These are phyloP conservation scores for Prunus campanulata DNA, from an alignment of 306 rosid species.

Conservation along the genomic window DNA sequence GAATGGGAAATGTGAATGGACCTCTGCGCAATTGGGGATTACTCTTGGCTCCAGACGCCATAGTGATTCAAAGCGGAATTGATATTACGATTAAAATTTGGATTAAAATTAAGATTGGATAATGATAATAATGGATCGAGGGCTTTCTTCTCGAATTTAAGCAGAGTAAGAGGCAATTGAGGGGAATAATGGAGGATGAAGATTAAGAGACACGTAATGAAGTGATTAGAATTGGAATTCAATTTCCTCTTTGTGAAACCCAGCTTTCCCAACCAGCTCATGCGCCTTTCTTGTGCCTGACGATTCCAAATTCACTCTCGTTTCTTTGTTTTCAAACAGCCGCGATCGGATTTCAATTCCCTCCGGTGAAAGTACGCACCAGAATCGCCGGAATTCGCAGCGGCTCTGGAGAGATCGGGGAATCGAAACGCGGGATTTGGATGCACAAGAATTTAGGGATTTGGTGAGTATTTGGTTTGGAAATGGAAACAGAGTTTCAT, in stretches of 20 bases:
- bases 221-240: slow-evolving; percentile 73
- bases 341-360: not conserved
- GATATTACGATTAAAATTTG: slow-evolving; percentile 9
- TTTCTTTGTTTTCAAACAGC: slow-evolving; percentile 5
- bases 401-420: not conserved
- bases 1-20: slow-evolving; percentile 17
- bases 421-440: not conserved
- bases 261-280: slow-evolving; percentile 94
- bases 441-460: not conserved
- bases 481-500: not conserved
- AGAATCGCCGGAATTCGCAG: not conserved
- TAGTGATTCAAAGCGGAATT: slow-evolving; percentile 31
- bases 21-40: slow-evolving; percentile 84
- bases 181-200: slow-evolving; percentile 80
- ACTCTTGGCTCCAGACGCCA: slow-evolving; percentile 71
- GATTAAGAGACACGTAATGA: slow-evolving; percentile 68
- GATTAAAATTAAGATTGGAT: slow-evolving; percentile 10
- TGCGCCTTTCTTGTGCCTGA: slow-evolving; percentile 52
- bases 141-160: slow-evolving; percentile 41
- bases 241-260: slow-evolving; percentile 48
- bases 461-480: not conserved
- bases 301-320: not conserved
- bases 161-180: slow-evolving; percentile 48
- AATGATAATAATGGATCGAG: slow-evolving; percentile 38
- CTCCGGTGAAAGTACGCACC: not conserved